Conservation (phyloP, 2,329 filamentous ascomycete species). For the Ploettnerulaceae sp. region DNA sequence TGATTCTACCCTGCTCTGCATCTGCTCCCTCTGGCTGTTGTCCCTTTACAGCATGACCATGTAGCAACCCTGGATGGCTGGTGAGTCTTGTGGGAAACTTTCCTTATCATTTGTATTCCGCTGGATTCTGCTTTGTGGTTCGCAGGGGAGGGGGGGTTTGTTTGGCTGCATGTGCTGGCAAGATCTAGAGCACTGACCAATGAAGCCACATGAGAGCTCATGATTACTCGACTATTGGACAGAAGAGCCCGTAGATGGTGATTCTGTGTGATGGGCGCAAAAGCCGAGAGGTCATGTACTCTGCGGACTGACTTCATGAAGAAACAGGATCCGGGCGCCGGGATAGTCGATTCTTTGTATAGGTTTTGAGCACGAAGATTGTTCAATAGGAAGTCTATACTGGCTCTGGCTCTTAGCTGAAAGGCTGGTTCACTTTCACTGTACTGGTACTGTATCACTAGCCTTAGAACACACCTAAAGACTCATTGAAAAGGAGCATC, state of each 20-base stretch:
- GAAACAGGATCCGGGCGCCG: background rate
- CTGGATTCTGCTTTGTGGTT: conserved; percentile 22
- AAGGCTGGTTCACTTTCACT: too few species aligned
- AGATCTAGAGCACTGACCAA: conserved; percentile 7
- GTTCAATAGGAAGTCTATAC: too few species aligned
- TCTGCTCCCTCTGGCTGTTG: background rate
- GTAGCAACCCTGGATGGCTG: conserved; percentile 4
- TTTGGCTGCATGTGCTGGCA: conserved; percentile 25
- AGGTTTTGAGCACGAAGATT: too few species aligned
- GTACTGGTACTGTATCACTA: too few species aligned
- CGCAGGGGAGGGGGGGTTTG: conserved; percentile 16
- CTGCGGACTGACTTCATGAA: background rate
- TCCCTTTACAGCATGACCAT: background rate
- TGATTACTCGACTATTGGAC: conserved; percentile 1
- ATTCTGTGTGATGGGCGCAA: background rate
- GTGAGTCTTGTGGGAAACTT: conserved; percentile 5
- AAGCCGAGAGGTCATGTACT: background rate
- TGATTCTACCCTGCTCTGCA: background rate
- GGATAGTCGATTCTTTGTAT: too few species aligned
- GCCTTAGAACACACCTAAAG: too few species aligned
- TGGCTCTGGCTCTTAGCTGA: too few species aligned
- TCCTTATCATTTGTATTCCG: conserved; percentile 17
- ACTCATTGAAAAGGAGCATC: too few species aligned
- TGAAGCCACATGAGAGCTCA: conserved; percentile 4
- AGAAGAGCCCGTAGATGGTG: background rate